Evolutionary conservation across 2,329 filamentous ascomycete genomes (phyloP), one percentile per base, ranked within the genome.

Genomic region (Fusarium sp.): DNA sequence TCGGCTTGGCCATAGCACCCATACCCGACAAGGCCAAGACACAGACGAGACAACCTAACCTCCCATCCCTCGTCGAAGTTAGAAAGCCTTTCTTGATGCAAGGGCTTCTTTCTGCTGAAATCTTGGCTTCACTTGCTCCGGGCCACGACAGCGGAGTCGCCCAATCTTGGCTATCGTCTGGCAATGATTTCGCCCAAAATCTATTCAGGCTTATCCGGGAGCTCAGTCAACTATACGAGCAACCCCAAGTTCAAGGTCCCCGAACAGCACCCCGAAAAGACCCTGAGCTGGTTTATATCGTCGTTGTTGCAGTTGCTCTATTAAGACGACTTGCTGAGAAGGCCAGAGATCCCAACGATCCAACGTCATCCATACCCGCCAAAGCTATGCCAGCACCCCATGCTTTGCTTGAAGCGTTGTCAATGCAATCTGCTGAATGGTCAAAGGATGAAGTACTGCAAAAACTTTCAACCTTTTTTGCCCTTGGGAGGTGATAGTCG

Each of bases 31-130:
- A 88, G 66, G 80, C 77, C 19, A 79, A 80, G 42, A 80, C 83
- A 35, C 83, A 87, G 45, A 86, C 87, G 21, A 89, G 90, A 41
- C 87, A 88, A 21, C 86, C 88, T 5, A 87, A 88, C 65, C 80
- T 91, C 31, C 83, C 92, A 2, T 88, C 90, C 0, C 87, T 94
- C 10, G 89, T 96, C 10, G 94, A 98, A 79, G 90, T 89, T 8
- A 91, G 96, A 63, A 97, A 97, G 81, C 92, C 96, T 1, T 92
- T 94, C 77, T 84, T 99, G 16, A 96, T 97, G 88, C 96, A 99
- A 82, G 95, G 94, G 3, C 89, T 98, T 76, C 86, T 98, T 10
- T 93, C 94, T 3, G 95, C 94, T 1, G 95, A 98, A 74, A 97
- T 98, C 57, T 84, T 98, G 7, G 90, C 94, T 1, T 91, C 91